Evolutionary conservation across 306 rosid species (phyloP).

Genomic region (Corylus avellana): DNA sequence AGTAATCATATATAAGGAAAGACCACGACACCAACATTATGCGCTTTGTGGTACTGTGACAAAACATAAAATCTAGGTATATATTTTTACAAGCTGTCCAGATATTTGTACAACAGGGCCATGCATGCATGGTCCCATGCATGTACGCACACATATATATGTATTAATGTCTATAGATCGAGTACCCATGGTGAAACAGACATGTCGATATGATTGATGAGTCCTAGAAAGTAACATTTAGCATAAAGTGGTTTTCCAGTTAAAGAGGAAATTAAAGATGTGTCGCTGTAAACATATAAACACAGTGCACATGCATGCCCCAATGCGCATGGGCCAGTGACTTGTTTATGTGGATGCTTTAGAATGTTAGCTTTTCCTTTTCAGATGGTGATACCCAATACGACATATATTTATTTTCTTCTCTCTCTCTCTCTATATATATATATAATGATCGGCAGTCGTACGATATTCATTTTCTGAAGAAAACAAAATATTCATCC

Average conservation of each 20-base stretch:
- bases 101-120: background rate
- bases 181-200: conserved; percentile 10
- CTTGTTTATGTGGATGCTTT: background rate
- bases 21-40: conserved; percentile 30
- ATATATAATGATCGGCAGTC: background rate
- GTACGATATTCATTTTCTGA: background rate
- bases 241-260: background rate
- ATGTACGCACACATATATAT: no score
- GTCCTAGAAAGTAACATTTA: background rate
- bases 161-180: no score
- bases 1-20: conserved; percentile 26
- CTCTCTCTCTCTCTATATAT: no score
- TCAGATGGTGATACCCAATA: background rate
- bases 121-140: background rate
- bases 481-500: background rate
- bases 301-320: conserved; percentile 26
- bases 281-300: background rate
- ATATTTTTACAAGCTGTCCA: background rate
- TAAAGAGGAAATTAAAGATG: conserved; percentile 13
- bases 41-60: conserved; percentile 1
- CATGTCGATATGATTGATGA: conserved; percentile 3
- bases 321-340: conserved; percentile 5
- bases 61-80: background rate
- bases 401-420: background rate
- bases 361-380: background rate